Percentiles rank a stretch among this genome's conserved stretches.
phyloP scores from a whole-genome alignment of 805 yeast genomes.

The Metschnikowia vanudenii region DNA sequence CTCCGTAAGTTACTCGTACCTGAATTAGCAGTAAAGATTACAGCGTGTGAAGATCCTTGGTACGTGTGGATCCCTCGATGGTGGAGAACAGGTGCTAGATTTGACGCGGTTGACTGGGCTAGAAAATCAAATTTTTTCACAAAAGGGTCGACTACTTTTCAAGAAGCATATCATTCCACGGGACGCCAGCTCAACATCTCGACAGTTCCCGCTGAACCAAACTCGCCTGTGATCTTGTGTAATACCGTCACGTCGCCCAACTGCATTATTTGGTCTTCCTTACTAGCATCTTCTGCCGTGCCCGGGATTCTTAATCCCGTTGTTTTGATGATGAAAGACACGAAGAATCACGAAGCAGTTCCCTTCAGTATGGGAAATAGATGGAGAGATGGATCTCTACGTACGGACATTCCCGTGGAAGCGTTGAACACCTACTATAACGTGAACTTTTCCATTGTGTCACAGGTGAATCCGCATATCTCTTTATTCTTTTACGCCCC shows the following conservation, averaged over 20 bases:
- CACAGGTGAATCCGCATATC: constrained; percentile 83
- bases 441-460: constrained; percentile 71
- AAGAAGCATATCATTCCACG: constrained; percentile 65
- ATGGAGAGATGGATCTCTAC: constrained; percentile 76
- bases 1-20: constrained; percentile 56
- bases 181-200: constrained; percentile 71
- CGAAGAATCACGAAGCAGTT: constrained; percentile 37
- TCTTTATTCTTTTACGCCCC: constrained; percentile 75
- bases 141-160: constrained; percentile 66
- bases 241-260: constrained; percentile 76
- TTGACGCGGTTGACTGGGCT: constrained; percentile 77
- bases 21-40: constrained; percentile 57
- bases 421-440: constrained; percentile 73
- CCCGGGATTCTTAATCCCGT: constrained; percentile 82
- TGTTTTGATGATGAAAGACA: constrained; percentile 66
- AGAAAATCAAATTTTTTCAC: constrained; percentile 67
- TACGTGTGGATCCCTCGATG: constrained; percentile 60
- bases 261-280: constrained; percentile 77
- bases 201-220: constrained; percentile 79
- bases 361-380: constrained; percentile 75
- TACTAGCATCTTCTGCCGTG: constrained; percentile 77
- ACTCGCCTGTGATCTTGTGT: constrained; percentile 76
- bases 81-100: constrained; percentile 75
- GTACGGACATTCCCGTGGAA: constrained; percentile 77
- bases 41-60: constrained; percentile 67